Base-by-base conservation (phyloP, 1,139 yeast genomes). In the Spencermartinsiella ligniputridi region DNA sequence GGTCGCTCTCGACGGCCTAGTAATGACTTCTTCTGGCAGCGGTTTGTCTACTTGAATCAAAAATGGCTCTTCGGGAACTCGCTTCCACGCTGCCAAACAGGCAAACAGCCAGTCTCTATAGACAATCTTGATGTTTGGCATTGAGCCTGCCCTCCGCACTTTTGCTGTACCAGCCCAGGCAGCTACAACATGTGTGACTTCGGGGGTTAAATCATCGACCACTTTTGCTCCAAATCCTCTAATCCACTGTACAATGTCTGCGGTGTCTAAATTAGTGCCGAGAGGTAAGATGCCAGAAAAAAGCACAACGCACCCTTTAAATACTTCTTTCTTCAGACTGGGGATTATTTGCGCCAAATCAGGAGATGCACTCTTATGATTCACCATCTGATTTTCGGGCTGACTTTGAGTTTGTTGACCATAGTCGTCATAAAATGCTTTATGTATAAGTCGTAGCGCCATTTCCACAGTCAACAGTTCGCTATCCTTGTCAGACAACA, bases 41-140 rank as follows among this genome's bases (percentile, higher is more conserved):
- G 24, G 34, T 29, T 25, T 41, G 35, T 38, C 47, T 18, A 41
- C 35, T 32, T 50, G 65, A n/a, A 89, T 68, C 41, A 73, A 64
- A 60, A 73, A 89, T 6, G 76, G 78, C 2, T 63, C 69, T 55
- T 85, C 95, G 24, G 82, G 79, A 0, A 81, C 81, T 43, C 75
- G 76, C 42, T 71, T 69, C 97, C 98, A 92, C 16, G 74, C 67
- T 13, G 89, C 81, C 52, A 92, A 72, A 61, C 96, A 86, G 19
- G 85, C 82, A 67, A 89, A 89, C 3, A 92, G 66, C 98, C 98
- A 92, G 58, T 85, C 94, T 1, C 95, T 89, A 57, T 81, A 83
- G n/a, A 92, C 96, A 25, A 92, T 76, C 56, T 84, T 82, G 30
- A 83, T 83, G 22, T 56, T 52, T 3, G 63, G 60, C 30, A 55